Evolutionary conservation across 2,329 filamentous ascomycete genomes (phyloP).

Genomic region (Hypoxylon sp.): DNA sequence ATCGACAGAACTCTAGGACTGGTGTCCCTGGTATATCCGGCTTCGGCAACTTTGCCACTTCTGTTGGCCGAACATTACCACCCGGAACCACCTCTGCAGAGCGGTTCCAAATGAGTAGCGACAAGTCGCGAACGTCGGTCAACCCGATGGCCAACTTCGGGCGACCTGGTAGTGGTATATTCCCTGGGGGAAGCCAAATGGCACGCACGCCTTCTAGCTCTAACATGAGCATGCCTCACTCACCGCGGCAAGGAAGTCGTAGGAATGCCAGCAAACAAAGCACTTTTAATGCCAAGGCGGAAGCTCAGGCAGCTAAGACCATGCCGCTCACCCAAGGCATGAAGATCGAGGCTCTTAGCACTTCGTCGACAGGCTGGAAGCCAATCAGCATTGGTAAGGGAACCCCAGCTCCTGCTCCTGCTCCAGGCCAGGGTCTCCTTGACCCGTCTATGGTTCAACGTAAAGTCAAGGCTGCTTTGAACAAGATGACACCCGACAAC

Average conservation of each 20-base stretch:
- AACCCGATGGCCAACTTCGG: conserved; percentile 73
- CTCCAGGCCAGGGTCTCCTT: conserved; percentile 71
- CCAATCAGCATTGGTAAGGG: conserved; percentile 76
- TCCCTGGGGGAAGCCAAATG: conserved; percentile 74
- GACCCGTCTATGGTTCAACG: conserved; percentile 95
- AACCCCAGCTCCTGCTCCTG: conserved; percentile 57
- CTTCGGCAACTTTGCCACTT: conserved; percentile 79
- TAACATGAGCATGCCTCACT: conserved; percentile 74
- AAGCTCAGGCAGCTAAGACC: conserved; percentile 81
- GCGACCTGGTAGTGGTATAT: conserved; percentile 73
- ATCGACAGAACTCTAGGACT: conserved; percentile 67
- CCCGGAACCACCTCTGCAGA: conserved; percentile 83
- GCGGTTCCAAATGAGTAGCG: conserved; percentile 76
- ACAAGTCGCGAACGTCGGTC: conserved; percentile 61
- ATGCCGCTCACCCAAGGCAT: conserved; percentile 92
- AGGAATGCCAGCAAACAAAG: conserved; percentile 76
- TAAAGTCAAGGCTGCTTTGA: conserved; percentile 97
- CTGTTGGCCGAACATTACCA: conserved; percentile 70
- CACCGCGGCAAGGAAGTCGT: conserved; percentile 77
- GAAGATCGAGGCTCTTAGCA: conserved; percentile 84
- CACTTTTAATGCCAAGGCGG: conserved; percentile 67
- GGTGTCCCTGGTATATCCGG: conserved; percentile 65
- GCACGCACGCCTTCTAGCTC: conserved; percentile 74
- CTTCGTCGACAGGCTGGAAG: conserved; percentile 88
- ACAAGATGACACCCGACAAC: conserved; percentile 99